phyloP scores from a whole-genome alignment of 352 stramenopile species.

The Phytopythium delawarense region DNA sequence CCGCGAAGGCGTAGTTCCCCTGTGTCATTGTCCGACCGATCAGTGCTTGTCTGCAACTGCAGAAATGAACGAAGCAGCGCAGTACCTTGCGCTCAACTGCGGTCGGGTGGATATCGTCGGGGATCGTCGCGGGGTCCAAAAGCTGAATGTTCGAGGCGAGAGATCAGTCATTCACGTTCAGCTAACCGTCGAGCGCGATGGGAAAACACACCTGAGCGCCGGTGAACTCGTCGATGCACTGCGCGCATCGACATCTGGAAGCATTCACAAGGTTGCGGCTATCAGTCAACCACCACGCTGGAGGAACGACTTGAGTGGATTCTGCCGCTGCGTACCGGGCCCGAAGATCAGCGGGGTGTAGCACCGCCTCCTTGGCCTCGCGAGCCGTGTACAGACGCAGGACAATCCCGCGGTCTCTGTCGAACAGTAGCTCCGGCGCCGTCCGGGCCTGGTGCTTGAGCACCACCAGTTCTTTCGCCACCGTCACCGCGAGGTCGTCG shows the following conservation, averaged over 20 bases:
- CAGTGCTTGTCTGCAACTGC: neutral
- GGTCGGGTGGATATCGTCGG: slow-evolving; percentile 76
- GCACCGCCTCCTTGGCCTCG: slow-evolving; percentile 66
- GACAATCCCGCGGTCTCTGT: slow-evolving; percentile 76
- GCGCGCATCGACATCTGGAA: slow-evolving; percentile 62
- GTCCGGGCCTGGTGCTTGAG: slow-evolving; percentile 66
- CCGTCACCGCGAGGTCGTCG: slow-evolving; percentile 57
- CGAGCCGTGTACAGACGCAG: slow-evolving; percentile 69
- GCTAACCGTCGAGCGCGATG: neutral
- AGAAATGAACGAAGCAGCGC: neutral
- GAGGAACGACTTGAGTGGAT: neutral
- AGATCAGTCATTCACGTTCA: neutral
- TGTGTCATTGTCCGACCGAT: slow-evolving; percentile 22
- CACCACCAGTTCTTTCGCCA: slow-evolving; percentile 77
- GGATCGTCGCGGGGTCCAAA: slow-evolving; percentile 61
- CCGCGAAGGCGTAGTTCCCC: slow-evolving; percentile 97
- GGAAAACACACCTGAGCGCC: slow-evolving; percentile 51
- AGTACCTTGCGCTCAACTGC: slow-evolving; percentile 78
- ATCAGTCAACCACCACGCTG: neutral
- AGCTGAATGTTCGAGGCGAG: slow-evolving; percentile 27
- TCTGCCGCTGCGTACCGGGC: slow-evolving; percentile 34
- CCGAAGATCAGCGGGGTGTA: slow-evolving; percentile 72
- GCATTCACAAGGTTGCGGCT: slow-evolving; percentile 8
- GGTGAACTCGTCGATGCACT: slow-evolving; percentile 88
- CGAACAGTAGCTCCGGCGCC: slow-evolving; percentile 74